Evolutionary conservation across 2,329 filamentous ascomycete genomes (phyloP).

Genomic region (Aspergillus carbonarius): DNA sequence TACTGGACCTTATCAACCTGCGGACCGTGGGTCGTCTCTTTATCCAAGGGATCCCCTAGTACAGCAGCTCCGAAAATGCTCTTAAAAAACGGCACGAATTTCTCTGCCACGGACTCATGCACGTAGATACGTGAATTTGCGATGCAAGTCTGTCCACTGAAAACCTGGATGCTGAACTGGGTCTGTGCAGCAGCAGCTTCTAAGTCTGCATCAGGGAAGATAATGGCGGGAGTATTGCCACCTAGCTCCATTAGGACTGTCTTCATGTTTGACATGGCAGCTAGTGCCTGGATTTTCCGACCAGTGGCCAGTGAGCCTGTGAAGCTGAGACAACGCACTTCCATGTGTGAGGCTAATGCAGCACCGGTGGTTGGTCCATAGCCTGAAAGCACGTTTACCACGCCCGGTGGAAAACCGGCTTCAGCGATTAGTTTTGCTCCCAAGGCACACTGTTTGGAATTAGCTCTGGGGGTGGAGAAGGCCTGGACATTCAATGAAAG

Average conservation of each 20-base stretch:
- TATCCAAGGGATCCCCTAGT: conserved; percentile 75
- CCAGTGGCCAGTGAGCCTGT: conserved; percentile 60
- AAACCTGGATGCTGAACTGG: conserved; percentile 52
- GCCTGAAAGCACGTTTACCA: conserved; percentile 57
- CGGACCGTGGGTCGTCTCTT: conserved; percentile 78
- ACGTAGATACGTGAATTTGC: conserved; percentile 72
- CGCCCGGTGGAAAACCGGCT: conserved; percentile 46
- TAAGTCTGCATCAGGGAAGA: conserved; percentile 45
- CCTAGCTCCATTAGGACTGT: conserved; percentile 36
- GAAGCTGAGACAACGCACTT: conserved; percentile 61
- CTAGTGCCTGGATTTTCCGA: conserved; percentile 49
- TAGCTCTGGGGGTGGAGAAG: neutral
- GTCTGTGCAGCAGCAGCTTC: conserved; percentile 46
- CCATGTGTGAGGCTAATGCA: conserved; percentile 57
- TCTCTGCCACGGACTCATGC: conserved; percentile 79
- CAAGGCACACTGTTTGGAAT: conserved; percentile 29
- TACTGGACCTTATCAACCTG: conserved; percentile 81
- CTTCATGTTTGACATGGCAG: conserved; percentile 39
- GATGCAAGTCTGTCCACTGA: conserved; percentile 61
- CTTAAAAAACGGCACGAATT: conserved; percentile 77
- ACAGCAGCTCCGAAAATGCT: conserved; percentile 67
- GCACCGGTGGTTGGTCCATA: conserved; percentile 59
- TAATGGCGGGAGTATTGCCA: conserved; percentile 35
- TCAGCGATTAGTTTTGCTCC: conserved; percentile 39
- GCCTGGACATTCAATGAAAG: neutral